phyloP scores from a whole-genome alignment of 179 eudicot species.

The Beta macrorhiza region DNA sequence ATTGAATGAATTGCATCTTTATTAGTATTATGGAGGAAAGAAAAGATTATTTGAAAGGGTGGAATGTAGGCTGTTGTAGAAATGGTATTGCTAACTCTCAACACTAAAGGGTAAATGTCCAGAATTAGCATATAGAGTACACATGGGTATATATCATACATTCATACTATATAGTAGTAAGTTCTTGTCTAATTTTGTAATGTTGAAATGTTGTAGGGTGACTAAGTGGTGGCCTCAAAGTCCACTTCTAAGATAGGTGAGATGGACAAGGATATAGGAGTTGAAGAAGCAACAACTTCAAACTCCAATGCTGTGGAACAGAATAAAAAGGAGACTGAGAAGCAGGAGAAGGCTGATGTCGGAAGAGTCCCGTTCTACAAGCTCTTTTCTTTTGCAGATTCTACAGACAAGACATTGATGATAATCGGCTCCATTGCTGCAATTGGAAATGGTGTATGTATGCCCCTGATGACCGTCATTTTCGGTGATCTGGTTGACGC shows the following conservation, averaged over 20 bases:
- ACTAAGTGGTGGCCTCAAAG: not conserved
- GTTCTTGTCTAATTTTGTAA: not conserved
- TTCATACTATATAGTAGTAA: not conserved
- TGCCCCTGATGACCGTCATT: constrained; percentile 70
- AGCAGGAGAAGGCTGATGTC: not conserved
- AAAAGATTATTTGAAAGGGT: no score
- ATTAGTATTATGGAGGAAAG: no score
- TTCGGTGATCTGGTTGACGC: constrained; percentile 65
- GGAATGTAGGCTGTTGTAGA: not conserved
- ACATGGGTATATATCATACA: not conserved
- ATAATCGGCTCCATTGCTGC: constrained; percentile 67
- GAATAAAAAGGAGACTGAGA: not conserved
- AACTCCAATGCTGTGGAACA: not conserved
- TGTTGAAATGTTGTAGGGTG: constrained; percentile 5
- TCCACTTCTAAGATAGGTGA: not conserved
- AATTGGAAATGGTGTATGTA: constrained; percentile 55
- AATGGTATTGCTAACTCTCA: not conserved
- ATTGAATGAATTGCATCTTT: not conserved
- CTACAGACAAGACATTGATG: constrained; percentile 58
- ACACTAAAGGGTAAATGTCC: not conserved
- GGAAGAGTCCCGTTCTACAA: constrained; percentile 55
- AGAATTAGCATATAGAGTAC: not conserved
- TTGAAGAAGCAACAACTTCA: constrained; percentile 1
- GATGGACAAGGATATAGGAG: not conserved
- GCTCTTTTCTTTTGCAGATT: constrained; percentile 67